A percentile compares a stretch with the other conserved stretches of the same genome.
Conservation (phyloP, 306 rosid species). For the barrel medic (Medicago truncatula) region MtrunA17r5.0-ANR NC_053049.1:43929001-43929500, state of each 20-base stretch:
- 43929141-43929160: slow-evolving; percentile 35
- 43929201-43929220: slow-evolving; percentile 36
- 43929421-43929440: slow-evolving; percentile 48
- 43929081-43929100: slow-evolving; percentile 15
- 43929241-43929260: slow-evolving; percentile 23
- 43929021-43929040: slow-evolving; percentile 31
- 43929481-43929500: slow-evolving; percentile 18
- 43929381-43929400: slow-evolving; percentile 34
- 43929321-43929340: slow-evolving; percentile 34
- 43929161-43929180: slow-evolving; percentile 36
- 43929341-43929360: slow-evolving; percentile 27
- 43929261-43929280: slow-evolving; percentile 29
- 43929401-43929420: slow-evolving; percentile 36
- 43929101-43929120: slow-evolving; percentile 35
- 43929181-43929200: slow-evolving; percentile 36
- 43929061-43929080: slow-evolving; percentile 39
- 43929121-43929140: slow-evolving; percentile 40
- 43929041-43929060: slow-evolving; percentile 37
- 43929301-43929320: slow-evolving; percentile 29
- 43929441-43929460: slow-evolving; percentile 15
- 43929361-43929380: slow-evolving; percentile 38
- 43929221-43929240: slow-evolving; percentile 42
- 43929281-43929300: slow-evolving; percentile 32
- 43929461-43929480: slow-evolving; percentile 29
- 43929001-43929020: slow-evolving; percentile 23